Evolutionary conservation across 192 early-diverging fungal genomes (phyloP).

Genomic region (Backusella australiensis): DNA sequence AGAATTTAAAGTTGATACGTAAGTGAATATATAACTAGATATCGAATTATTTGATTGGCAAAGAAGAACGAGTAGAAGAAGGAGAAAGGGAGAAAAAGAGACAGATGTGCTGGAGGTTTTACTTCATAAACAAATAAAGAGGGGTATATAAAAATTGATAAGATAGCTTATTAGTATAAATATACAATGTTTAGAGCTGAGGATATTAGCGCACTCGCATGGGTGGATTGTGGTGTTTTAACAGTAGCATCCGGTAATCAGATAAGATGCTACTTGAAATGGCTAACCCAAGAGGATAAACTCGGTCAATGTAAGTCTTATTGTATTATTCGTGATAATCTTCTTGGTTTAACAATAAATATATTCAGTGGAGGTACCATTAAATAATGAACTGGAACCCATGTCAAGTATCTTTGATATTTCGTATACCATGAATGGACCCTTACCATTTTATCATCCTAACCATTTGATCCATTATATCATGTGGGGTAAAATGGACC

Average conservation of each 20-base stretch:
- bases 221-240: constrained; percentile 59
- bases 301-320: constrained; percentile 30
- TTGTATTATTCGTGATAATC: too few relatives aligned
- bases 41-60: not conserved
- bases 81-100: too few relatives aligned
- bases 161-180: constrained; percentile 2
- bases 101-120: not conserved
- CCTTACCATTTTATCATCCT: constrained; percentile 77
- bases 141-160: not conserved
- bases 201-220: constrained; percentile 45
- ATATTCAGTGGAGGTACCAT: constrained; percentile 3
- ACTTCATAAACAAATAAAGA: not conserved
- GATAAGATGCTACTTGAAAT: constrained; percentile 61
- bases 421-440: constrained; percentile 50
- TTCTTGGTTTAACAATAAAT: not conserved
- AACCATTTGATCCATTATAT: constrained; percentile 65
- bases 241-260: constrained; percentile 53
- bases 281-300: constrained; percentile 54
- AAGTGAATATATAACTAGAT: constrained; percentile 10
- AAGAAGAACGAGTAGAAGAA: not conserved
- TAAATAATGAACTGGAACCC: constrained; percentile 22
- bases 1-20: constrained; percentile 54
- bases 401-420: constrained; percentile 53
- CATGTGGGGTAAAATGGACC: constrained; percentile 71
- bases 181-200: constrained; percentile 22